A percentile compares a stretch with the other conserved stretches of the same genome.
phyloP scores from a whole-genome alignment of 1,139 yeast genomes.

The Pichia sp. region DNA sequence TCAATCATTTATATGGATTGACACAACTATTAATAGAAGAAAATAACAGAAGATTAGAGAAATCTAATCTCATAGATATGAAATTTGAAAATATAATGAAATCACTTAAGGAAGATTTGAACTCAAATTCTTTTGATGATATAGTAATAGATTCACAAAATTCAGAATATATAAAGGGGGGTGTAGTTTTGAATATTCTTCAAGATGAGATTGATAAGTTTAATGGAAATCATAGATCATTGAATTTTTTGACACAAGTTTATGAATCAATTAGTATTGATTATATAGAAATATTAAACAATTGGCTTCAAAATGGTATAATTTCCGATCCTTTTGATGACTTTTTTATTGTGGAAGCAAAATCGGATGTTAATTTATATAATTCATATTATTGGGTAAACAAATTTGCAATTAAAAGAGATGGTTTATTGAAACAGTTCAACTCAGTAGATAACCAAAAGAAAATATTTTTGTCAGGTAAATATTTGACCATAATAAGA shows the following conservation, averaged over 20 bases:
- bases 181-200: constrained; percentile 54
- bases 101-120: constrained; percentile 38
- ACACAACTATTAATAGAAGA: constrained; percentile 41
- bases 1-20: constrained; percentile 56
- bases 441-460: constrained; percentile 47
- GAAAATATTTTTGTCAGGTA: constrained; percentile 77
- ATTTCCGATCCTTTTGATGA: constrained; percentile 79
- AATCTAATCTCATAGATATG: constrained; percentile 29
- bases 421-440: constrained; percentile 70
- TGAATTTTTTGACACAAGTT: constrained; percentile 44
- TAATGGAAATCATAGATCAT: constrained; percentile 62
- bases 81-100: constrained; percentile 35
- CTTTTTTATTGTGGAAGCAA: constrained; percentile 53
- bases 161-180: constrained; percentile 60
- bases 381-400: constrained; percentile 57
- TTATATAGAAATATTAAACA: constrained; percentile 62
- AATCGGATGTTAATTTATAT: background rate
- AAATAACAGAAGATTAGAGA: constrained; percentile 28
- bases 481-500: constrained; percentile 67
- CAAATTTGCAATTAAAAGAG: constrained; percentile 65
- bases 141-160: constrained; percentile 47
- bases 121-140: constrained; percentile 39
- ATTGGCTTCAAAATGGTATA: constrained; percentile 73
- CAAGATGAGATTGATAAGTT: constrained; percentile 50
- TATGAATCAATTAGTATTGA: constrained; percentile 56